These are phyloP conservation scores for Calocybe gangraenosa DNA, from an alignment of 768 basidiomycete genomes.

Conservation along the genomic window DNA sequence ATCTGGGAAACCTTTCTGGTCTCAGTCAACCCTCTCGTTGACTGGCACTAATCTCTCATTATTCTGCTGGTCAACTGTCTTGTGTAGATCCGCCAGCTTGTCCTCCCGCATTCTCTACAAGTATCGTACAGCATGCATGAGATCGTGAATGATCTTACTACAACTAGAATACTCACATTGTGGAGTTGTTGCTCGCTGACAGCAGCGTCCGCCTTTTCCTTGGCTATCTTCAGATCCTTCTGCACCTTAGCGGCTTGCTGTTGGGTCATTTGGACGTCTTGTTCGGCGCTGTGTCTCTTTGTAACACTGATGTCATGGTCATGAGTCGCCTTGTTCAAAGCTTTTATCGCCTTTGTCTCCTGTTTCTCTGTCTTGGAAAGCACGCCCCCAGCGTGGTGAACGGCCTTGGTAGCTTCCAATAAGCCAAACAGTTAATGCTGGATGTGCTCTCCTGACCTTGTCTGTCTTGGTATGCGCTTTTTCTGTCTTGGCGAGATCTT, in stretches of 20 bases:
- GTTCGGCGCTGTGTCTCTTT: constrained; percentile 36
- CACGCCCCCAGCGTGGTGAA: constrained; percentile 10
- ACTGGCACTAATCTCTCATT: too few relatives aligned
- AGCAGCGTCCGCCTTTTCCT: constrained; percentile 1
- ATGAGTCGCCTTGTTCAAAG: constrained; percentile 49
- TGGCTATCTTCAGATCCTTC: constrained; percentile 3
- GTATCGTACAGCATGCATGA: too few relatives aligned
- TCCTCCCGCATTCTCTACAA: too few relatives aligned
- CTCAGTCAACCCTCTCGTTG: too few relatives aligned
- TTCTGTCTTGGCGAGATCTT: constrained; percentile 12
- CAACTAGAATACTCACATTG: background rate
- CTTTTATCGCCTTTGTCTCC: constrained; percentile 47
- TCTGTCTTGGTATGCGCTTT: constrained; percentile 10
- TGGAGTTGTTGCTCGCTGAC: constrained; percentile 4
- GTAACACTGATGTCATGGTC: constrained; percentile 46
- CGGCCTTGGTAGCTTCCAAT: constrained; percentile 3
- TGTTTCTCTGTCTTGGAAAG: constrained; percentile 39
- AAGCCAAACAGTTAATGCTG: background rate
- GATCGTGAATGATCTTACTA: too few relatives aligned
- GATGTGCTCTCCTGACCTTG: background rate
- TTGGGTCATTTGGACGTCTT: constrained; percentile 21
- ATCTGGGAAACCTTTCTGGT: too few relatives aligned
- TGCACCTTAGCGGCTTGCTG: constrained; percentile 8
- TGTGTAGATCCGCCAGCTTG: too few relatives aligned
- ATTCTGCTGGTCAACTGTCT: too few relatives aligned